phyloP scores from a whole-genome alignment of 1,284 basidiomycete genomes.

The Termitomyces sp. region DNA sequence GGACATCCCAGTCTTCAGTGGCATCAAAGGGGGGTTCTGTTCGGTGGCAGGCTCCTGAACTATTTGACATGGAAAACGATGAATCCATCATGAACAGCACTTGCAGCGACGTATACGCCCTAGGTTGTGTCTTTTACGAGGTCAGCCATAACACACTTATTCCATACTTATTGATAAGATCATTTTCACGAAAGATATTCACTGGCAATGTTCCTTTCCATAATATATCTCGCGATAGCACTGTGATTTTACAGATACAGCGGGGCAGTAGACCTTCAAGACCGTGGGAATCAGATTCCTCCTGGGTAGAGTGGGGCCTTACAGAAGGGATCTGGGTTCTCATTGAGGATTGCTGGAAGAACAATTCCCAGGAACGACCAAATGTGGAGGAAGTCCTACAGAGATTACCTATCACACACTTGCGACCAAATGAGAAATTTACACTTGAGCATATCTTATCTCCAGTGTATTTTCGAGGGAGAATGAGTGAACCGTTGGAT shows the following conservation, averaged over 20 bases:
- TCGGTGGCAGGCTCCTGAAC: constrained; percentile 5
- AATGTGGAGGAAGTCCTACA: background rate
- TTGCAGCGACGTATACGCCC: background rate
- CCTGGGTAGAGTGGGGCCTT: background rate
- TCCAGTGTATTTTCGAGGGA: background rate
- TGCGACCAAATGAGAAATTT: background rate
- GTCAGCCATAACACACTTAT: background rate
- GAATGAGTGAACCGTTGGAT: background rate
- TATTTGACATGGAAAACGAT: background rate
- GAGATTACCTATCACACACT: background rate
- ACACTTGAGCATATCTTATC: background rate
- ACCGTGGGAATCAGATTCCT: background rate
- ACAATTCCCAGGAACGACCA: background rate
- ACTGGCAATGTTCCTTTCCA: background rate
- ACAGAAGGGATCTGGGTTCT: background rate
- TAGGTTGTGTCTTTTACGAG: constrained; percentile 6
- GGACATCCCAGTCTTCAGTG: background rate
- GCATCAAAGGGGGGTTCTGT: background rate
- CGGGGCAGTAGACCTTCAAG: background rate
- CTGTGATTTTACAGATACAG: background rate
- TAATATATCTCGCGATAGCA: background rate
- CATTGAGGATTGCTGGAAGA: background rate
- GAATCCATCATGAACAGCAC: background rate
- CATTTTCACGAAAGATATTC: background rate
- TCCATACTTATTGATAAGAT: background rate